Conservation (phyloP, 1,139 yeast species). For the Geotrichum restrictum region DNA sequence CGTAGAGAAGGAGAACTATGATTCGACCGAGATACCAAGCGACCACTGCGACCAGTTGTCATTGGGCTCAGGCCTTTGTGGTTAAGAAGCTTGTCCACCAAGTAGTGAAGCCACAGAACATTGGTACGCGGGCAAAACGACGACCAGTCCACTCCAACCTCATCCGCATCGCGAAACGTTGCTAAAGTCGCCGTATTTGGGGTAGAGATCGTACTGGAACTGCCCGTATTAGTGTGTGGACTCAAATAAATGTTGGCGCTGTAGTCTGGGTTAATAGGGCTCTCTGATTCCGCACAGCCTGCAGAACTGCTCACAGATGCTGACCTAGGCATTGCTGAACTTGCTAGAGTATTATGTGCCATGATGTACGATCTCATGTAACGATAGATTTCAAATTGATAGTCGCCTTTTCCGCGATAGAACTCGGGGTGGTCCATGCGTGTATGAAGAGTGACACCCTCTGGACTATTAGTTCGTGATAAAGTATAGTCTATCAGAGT, state of each 20-base stretch:
- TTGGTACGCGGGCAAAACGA: conserved; percentile 45
- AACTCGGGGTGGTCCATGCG: conserved; percentile 49
- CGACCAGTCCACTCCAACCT: conserved; percentile 42
- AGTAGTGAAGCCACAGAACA: conserved; percentile 49
- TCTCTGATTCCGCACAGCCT: neutral
- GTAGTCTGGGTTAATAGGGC: neutral
- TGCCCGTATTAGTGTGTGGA: neutral
- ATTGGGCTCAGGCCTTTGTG: conserved; percentile 37
- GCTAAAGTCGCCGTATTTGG: conserved; percentile 19
- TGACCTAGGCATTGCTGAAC: neutral
- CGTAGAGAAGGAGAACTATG: neutral
- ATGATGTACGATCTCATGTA: conserved; percentile 41
- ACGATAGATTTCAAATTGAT: conserved; percentile 52
- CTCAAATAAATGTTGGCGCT: neutral
- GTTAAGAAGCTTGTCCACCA: conserved; percentile 44
- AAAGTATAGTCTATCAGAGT: conserved; percentile 58
- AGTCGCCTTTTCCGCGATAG: conserved; percentile 50
- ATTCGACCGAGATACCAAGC: neutral
- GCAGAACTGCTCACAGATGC: conserved; percentile 4
- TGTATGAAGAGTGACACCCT: conserved; percentile 32
- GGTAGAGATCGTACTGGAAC: neutral
- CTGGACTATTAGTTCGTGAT: conserved; percentile 42
- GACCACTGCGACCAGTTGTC: conserved; percentile 28
- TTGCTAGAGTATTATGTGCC: conserved; percentile 6
- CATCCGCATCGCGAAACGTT: conserved; percentile 9